These are phyloP conservation scores for Didymella lethalis DNA, from an alignment of 2,329 filamentous ascomycete genomes.

Conservation along the genomic window DNA sequence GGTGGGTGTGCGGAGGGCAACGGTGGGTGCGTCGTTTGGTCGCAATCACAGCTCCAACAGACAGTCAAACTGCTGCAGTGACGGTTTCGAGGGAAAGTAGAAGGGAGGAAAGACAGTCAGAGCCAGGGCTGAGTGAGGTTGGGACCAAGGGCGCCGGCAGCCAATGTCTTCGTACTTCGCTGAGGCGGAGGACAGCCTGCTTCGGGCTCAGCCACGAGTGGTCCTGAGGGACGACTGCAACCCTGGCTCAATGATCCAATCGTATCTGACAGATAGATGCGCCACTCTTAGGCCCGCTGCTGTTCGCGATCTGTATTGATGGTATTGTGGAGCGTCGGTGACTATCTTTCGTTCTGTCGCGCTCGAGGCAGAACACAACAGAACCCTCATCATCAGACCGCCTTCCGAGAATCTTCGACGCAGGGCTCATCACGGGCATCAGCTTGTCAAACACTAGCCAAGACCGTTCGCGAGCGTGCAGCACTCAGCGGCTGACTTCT, in stretches of 20 bases:
- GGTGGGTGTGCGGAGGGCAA: conserved; percentile 11
- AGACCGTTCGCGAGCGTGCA: conserved; percentile 11
- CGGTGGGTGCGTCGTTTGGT: conserved; percentile 5
- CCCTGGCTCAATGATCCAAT: conserved; percentile 18
- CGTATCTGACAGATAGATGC: conserved; percentile 6
- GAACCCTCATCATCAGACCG: conserved; percentile 13
- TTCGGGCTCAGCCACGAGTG: conserved; percentile 22
- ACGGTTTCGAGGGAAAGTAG: conserved; percentile 2
- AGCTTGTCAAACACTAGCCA: conserved; percentile 17
- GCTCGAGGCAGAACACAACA: conserved; percentile 4
- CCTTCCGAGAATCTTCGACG: neutral
- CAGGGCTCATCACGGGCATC: conserved; percentile 9
- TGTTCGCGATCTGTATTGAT: conserved; percentile 6
- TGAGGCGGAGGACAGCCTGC: conserved; percentile 24
- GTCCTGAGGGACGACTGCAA: conserved; percentile 16
- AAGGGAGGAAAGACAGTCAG: conserved; percentile 9
- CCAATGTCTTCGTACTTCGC: conserved; percentile 25
- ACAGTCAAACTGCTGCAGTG: conserved; percentile 6
- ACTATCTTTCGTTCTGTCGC: conserved; percentile 16
- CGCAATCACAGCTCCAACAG: conserved; percentile 9
- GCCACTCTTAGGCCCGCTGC: conserved; percentile 19
- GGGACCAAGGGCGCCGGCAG: conserved; percentile 17
- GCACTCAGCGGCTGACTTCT: conserved; percentile 15
- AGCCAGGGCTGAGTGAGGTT: conserved; percentile 23
- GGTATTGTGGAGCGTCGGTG: conserved; percentile 19